A percentile compares a stretch with the other conserved stretches of the same genome.
Conservation (phyloP, 139 green algal genomes). For the Coelastrella sp. region DNA sequence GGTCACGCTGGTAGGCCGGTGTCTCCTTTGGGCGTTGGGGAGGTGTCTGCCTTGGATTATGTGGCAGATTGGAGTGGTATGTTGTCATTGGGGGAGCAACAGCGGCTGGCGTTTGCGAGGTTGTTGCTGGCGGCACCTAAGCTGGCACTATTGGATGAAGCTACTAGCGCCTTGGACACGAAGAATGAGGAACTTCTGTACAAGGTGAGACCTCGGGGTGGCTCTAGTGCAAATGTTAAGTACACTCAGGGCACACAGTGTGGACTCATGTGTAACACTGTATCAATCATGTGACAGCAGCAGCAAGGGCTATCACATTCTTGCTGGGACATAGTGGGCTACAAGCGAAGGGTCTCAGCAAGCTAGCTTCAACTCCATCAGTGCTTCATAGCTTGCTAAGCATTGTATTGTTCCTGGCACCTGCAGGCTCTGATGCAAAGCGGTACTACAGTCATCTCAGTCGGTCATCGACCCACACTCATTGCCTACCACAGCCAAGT, state of each 20-base stretch:
- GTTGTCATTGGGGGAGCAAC: constrained; percentile 97
- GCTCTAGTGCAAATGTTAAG: no score
- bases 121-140: constrained; percentile 82
- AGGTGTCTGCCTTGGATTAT: constrained; percentile 66
- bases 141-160: constrained; percentile 97
- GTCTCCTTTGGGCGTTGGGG: not conserved
- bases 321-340: no score
- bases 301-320: no score
- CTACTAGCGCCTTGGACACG: constrained; percentile 91
- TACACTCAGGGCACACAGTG: no score
- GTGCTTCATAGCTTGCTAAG: no score
- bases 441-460: constrained; percentile 89
- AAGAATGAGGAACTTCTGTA: constrained; percentile 93
- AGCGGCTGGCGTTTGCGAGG: constrained; percentile 96
- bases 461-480: constrained; percentile 93
- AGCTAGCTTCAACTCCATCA: no score
- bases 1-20: not conserved
- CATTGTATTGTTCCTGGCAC: no score
- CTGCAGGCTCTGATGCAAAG: constrained; percentile 51
- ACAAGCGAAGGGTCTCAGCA: no score
- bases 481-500: constrained; percentile 83
- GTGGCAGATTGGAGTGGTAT: constrained; percentile 88
- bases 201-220: constrained; percentile 44
- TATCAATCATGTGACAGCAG: no score
- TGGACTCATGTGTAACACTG: no score